Base-by-base conservation (phyloP, 352 stramenopile species). In the Halophytophthora batemanensis region DNA sequence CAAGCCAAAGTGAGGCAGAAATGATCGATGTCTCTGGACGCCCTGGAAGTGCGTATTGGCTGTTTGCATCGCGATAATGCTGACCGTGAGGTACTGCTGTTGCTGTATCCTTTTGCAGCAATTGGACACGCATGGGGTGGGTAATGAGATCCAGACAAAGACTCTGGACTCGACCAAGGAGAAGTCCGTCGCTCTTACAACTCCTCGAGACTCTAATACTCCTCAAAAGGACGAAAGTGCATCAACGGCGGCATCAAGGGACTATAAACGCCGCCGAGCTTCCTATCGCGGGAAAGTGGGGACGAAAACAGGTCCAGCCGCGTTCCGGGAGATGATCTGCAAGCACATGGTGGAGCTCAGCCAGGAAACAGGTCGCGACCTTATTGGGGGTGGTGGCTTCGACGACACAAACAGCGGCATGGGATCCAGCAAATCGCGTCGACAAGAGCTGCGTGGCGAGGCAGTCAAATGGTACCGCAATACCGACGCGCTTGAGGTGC, bases 281-380 rank as follows among this genome's bases (percentile, higher is more conserved):
- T 77, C 76, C 21, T 90, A 87, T 52, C 67, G 68, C 8, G 58
- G 61, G 5, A 85, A 84, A 33, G 44, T 72, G 8, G 59, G 71
- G 6, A 61, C 64, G 18, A 67, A 79, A 42, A 78, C 66, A 31
- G 64, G 63, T 2, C 63, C 64, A 6, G 57, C 61, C 10, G 59
- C 70, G 31, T 64, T 83, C n/a, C 73, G 77, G 18, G 77, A 88
- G 45, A 57, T 90, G 51, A 74, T 90, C 10, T 59, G 67, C 4
- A 84, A 77, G 37, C 74, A 85, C 43, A 90, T 90, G 77, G 40
- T 77, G 22, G 64, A 58, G 0, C 64, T 88, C 21, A 78, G 70
- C 50, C 35, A 79, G 34, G 67, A 73, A 33, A 66, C 49, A 0
- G 71, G 68, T 33, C 57, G 71, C 8, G 57, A 78, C 18, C 53